Evolutionary conservation across 1,139 yeast species (phyloP), one percentile per base, ranked within the genome.

Genomic region (Candida sanyaensis): DNA sequence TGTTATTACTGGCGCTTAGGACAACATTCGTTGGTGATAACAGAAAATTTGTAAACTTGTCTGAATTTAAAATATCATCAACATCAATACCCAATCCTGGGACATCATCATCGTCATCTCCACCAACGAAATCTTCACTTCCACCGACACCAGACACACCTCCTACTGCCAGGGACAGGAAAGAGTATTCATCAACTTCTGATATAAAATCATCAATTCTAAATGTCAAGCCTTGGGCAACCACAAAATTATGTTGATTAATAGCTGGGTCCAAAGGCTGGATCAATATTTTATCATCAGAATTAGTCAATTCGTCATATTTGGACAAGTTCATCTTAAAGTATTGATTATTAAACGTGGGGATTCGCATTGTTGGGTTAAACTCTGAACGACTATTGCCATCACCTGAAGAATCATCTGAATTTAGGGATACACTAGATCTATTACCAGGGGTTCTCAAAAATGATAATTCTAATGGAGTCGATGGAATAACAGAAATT

Each of bases 71-170:
- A 44, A 75, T 70, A 48, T 68, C 77, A 54, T 75, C 80, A 8
- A 74, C 79, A 55, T 75, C 78, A 44, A 75, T 74, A 4, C 78
- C 80, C 3, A 75, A 74, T 0, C 74, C 72, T 12, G 65, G 69
- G 42, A 69, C 77, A 43, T 71, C 76, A 17, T 69, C 76, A 40
- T 63, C 69, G 13, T 38, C 49, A 42, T 69, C 74, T 36, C 64
- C 71, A 24, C 63, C 71, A 23, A 56, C 66, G 39, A 41, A 38
- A 32, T 44, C 48, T 10, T 47, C 47, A 13, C 41, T 40, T 10
- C 66, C 73, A 21, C 60, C 50, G 47, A 9, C 46, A 17, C 23
- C 38, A 2, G 38, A 13, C 1, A 17, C 10, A 10, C 32, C 23
- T 5, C 38, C 23, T 9, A 24, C 31, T 6, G 38, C 24, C 23